These are phyloP conservation scores for Cladosporium halotolerans DNA, from an alignment of 2,329 filamentous ascomycete species.

Conservation along the genomic window DNA sequence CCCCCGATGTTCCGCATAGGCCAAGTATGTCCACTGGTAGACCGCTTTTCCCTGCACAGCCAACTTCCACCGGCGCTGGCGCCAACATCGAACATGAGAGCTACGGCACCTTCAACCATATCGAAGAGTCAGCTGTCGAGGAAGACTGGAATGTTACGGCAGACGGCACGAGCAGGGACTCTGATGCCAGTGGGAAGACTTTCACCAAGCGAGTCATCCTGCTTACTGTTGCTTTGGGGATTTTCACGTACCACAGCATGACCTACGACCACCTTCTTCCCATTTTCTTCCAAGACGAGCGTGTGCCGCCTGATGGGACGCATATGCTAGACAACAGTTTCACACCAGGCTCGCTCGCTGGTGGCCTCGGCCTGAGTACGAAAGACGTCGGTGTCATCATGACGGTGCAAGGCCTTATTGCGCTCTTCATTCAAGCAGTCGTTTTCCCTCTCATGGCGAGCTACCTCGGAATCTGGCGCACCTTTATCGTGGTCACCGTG, in stretches of 20 bases:
- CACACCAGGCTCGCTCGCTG: constrained; percentile 36
- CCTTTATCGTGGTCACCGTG: constrained; percentile 59
- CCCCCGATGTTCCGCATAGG: constrained; percentile 21
- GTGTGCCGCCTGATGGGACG: constrained; percentile 37
- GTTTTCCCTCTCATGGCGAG: constrained; percentile 62
- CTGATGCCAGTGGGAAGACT: constrained; percentile 38
- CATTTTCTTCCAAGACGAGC: constrained; percentile 83
- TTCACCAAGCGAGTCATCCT: constrained; percentile 63
- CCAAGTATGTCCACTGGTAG: constrained; percentile 15
- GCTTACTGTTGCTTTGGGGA: constrained; percentile 73
- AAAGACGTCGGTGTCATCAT: constrained; percentile 64
- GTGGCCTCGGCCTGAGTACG: constrained; percentile 60
- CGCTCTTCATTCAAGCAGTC: constrained; percentile 65
- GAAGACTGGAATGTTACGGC: constrained; percentile 46
- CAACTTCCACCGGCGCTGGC: constrained; percentile 58
- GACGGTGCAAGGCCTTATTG: constrained; percentile 63
- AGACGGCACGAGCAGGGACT: constrained; percentile 37
- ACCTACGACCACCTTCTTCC: constrained; percentile 86
- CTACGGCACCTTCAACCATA: constrained; percentile 33
- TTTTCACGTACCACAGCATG: constrained; percentile 95
- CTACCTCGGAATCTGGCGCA: constrained; percentile 59
- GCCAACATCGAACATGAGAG: constrained; percentile 68
- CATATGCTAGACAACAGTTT: constrained; percentile 22
- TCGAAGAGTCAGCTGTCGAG: constrained; percentile 49
- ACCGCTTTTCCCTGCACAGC: constrained; percentile 1